Base-by-base conservation (phyloP, 2,329 filamentous ascomycete species). In the Alternaria triticina region DNA sequence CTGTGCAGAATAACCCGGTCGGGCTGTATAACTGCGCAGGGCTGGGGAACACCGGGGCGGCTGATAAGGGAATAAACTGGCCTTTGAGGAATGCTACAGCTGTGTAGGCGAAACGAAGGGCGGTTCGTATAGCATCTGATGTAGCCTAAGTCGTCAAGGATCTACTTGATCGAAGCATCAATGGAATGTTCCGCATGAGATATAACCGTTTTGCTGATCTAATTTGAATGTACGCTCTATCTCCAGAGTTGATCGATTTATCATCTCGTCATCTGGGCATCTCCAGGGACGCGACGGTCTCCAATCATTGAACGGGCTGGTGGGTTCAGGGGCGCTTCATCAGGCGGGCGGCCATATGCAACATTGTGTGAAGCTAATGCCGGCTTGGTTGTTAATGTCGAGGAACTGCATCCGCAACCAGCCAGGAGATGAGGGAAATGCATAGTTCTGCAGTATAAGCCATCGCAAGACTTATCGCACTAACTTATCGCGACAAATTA, bases 61-160 rank as follows among this genome's bases (percentile, higher is more conserved):
- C 66, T 55, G 75, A 78, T 50, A 78, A 78, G 64, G 75, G 75
- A 1, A 75, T 77, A 25, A 77, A 77, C 50, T 77, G 75, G 75
- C 75, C 74, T n/a, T 59, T 75, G 28, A 50, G 59, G 27, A 71
- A 77, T 62, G 74, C 61, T 28, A 69, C 71, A 57, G 49, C 15
- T 8, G 20, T 23, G 30, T 52, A 52, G 49, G 36, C 20, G 20
- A 12, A 25, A 12, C 0, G 49, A 25, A 52, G 6, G 15, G 28
- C 2, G 28, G 10, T 9, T 12, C 8, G 10, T 11, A 10, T 1
- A 52, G 20, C 30, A 12, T 36, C 13, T 13, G 9, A 36, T 13
- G 20, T n/a, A 20, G 12, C 17, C 5, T 10, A 6, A 1, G 5
- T 9, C 1, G 13, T 4, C 9, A 2, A 25, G 13, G n/a, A 40